phyloP scores from a whole-genome alignment of 768 basidiomycete genomes.

The Thelephora ganbajun region DNA sequence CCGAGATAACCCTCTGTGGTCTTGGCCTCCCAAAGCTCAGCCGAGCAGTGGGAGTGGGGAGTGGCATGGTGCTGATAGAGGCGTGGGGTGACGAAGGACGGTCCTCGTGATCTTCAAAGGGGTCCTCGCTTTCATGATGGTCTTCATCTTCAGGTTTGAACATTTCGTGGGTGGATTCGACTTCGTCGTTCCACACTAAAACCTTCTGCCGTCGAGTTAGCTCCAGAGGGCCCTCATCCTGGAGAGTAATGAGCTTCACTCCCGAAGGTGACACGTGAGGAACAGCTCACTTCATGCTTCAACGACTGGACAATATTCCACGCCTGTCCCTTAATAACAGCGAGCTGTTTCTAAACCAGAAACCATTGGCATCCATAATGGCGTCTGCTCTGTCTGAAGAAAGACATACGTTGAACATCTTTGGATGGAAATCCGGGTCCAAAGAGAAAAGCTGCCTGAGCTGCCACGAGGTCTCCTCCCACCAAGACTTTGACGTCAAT shows the following conservation, averaged over 20 bases:
- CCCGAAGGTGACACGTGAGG: not conserved
- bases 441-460: slow-evolving; percentile 65
- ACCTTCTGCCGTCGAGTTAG: slow-evolving; percentile 72
- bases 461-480: slow-evolving; percentile 76
- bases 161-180: slow-evolving; percentile 54
- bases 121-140: slow-evolving; percentile 15
- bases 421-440: slow-evolving; percentile 79
- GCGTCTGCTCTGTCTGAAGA: not conserved
- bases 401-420: slow-evolving; percentile 64
- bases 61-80: slow-evolving; percentile 49
- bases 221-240: slow-evolving; percentile 88
- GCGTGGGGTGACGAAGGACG: slow-evolving; percentile 38
- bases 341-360: slow-evolving; percentile 55
- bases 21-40: slow-evolving; percentile 27
- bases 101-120: slow-evolving; percentile 19
- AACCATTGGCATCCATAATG: not conserved
- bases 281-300: slow-evolving; percentile 47
- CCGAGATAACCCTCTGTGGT: slow-evolving; percentile 42
- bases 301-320: slow-evolving; percentile 83
- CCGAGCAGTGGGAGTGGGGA: slow-evolving; percentile 34
- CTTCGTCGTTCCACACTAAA: slow-evolving; percentile 76
- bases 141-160: slow-evolving; percentile 2
- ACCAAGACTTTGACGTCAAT: slow-evolving; percentile 76
- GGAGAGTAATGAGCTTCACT: slow-evolving; percentile 1
- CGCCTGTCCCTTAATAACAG: slow-evolving; percentile 90